Conservation (phyloP, 352 stramenopile genomes). For the Thalassiosira livingstoniorum region DNA sequence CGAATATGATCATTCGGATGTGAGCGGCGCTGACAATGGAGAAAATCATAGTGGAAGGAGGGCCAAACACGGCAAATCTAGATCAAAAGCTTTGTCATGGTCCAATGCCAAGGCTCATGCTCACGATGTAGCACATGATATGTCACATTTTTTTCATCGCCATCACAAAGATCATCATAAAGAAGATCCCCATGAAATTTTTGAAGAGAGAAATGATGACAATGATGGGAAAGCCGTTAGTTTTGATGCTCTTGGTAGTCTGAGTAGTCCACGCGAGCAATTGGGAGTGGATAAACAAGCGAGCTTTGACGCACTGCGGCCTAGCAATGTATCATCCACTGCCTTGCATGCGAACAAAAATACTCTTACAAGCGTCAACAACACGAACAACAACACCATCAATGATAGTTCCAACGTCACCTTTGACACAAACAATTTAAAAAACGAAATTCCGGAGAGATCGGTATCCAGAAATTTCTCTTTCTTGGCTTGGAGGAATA, state of each 20-base stretch:
- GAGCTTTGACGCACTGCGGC: background rate
- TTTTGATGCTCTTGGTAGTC: no score
- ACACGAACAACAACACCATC: background rate
- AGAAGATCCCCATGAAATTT: background rate
- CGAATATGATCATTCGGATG: no score
- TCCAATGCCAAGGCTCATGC: constrained; percentile 11
- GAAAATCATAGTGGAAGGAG: no score
- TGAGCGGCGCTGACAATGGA: no score
- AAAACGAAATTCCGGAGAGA: background rate
- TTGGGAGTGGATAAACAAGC: no score
- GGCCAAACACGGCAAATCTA: background rate
- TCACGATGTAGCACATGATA: constrained; percentile 12
- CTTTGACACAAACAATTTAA: background rate
- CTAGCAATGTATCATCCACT: background rate
- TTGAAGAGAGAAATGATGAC: no score
- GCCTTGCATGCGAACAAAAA: background rate
- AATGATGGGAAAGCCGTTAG: no score
- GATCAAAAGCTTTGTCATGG: constrained; percentile 10
- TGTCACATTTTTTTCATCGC: constrained; percentile 20
- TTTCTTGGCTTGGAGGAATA: constrained; percentile 49
- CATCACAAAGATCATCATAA: constrained; percentile 17
- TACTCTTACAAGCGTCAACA: background rate
- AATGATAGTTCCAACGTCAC: background rate
- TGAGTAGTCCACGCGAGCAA: no score
- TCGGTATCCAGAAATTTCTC: constrained; percentile 47